Conservation (phyloP, 140 eudicot species). For the Erigeron philadelphicus region DNA sequence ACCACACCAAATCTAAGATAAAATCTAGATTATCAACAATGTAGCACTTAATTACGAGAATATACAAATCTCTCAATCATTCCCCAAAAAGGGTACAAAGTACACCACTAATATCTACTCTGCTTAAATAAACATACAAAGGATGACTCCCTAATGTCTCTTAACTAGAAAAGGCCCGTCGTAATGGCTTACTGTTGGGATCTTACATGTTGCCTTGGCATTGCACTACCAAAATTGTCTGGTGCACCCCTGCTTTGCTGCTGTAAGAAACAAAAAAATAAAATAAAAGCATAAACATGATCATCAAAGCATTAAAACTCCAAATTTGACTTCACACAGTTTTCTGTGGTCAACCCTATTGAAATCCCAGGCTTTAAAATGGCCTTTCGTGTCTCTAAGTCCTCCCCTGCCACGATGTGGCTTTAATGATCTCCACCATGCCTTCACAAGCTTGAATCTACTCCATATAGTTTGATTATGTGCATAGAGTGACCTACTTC, state of each 20-base stretch:
- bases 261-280: background rate
- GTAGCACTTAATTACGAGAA: background rate
- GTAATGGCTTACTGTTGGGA: conserved; percentile 14
- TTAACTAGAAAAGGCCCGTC: background rate
- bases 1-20: background rate
- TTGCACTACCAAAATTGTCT: background rate
- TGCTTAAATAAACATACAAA: background rate
- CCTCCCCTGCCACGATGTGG: background rate
- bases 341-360: background rate
- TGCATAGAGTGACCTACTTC: conserved; percentile 11
- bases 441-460: conserved; percentile 19
- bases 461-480: conserved; percentile 2
- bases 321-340: background rate
- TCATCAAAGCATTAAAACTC: background rate
- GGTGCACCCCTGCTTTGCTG: conserved; percentile 11
- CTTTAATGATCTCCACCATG: conserved; percentile 2
- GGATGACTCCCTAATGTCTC: conserved; percentile 14
- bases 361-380: no score
- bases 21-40: background rate
- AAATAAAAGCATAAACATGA: background rate
- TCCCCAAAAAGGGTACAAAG: conserved; percentile 4
- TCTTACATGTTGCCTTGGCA: conserved; percentile 23
- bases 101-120: conserved; percentile 13
- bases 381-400: no score
- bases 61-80: background rate